These are phyloP conservation scores for Phytophthora europaea DNA, from an alignment of 352 stramenopile genomes.

Conservation along the genomic window DNA sequence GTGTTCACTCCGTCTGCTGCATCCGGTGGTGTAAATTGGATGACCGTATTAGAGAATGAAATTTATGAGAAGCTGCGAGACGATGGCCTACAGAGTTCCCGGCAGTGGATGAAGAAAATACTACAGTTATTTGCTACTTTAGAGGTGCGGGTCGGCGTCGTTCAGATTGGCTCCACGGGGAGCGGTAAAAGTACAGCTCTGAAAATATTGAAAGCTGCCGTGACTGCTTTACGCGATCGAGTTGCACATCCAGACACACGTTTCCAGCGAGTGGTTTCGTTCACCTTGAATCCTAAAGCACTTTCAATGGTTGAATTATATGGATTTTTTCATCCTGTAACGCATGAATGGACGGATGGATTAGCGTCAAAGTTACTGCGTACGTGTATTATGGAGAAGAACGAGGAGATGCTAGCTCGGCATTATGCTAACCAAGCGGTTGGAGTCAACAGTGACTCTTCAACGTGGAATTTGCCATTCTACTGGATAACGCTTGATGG, in stretches of 20 bases:
- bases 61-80: slow-evolving; percentile 78
- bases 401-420: slow-evolving; percentile 50
- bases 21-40: slow-evolving; percentile 33
- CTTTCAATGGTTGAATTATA: slow-evolving; percentile 88
- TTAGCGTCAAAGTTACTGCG: slow-evolving; percentile 79
- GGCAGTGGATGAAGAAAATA: slow-evolving; percentile 88
- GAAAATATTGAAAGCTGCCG: slow-evolving; percentile 54
- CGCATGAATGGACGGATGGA: slow-evolving; percentile 87
- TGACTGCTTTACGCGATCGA: slow-evolving; percentile 61
- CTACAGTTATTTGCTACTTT: slow-evolving; percentile 94
- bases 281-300: slow-evolving; percentile 83
- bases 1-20: slow-evolving; percentile 14
- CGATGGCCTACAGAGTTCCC: slow-evolving; percentile 68
- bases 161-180: slow-evolving; percentile 78
- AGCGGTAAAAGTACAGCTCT: slow-evolving; percentile 78
- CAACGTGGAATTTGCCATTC: slow-evolving; percentile 40
- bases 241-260: slow-evolving; percentile 55
- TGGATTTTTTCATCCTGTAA: slow-evolving; percentile 87
- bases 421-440: slow-evolving; percentile 28
- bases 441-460: slow-evolving; percentile 33
- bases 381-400: slow-evolving; percentile 80
- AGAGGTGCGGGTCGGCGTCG: slow-evolving; percentile 91
- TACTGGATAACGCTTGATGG: slow-evolving; percentile 91
- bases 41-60: slow-evolving; percentile 73
- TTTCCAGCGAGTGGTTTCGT: slow-evolving; percentile 70